These are phyloP conservation scores for Hypoxylon sp. DNA, from an alignment of 2,329 filamentous ascomycete species.

Conservation along the genomic window DNA sequence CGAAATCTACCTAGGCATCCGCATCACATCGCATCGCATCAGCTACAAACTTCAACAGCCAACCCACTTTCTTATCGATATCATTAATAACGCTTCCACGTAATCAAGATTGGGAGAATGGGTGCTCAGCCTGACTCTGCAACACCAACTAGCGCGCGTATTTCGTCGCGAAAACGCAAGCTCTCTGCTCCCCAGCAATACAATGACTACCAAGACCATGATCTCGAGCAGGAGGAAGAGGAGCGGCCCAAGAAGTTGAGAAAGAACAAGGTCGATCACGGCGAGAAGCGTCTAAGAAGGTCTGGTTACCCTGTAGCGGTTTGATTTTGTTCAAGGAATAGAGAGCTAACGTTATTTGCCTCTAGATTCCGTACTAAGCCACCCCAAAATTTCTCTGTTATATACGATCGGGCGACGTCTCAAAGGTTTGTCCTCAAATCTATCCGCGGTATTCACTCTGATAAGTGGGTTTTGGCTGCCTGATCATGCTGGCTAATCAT, in stretches of 20 bases:
- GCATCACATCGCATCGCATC: too few species aligned
- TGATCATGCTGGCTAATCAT: background rate
- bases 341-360: slow-evolving; percentile 6
- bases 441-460: background rate
- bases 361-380: slow-evolving; percentile 53
- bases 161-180: slow-evolving; percentile 34
- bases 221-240: slow-evolving; percentile 11
- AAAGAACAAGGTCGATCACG: slow-evolving; percentile 8
- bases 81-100: background rate
- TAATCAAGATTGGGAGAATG: slow-evolving; percentile 3
- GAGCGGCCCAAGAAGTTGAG: slow-evolving; percentile 17
- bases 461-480: background rate
- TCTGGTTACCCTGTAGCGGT: background rate
- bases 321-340: background rate
- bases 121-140: slow-evolving; percentile 5
- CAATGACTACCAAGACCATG: slow-evolving; percentile 3
- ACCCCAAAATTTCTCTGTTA: slow-evolving; percentile 55
- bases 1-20: too few species aligned
- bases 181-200: background rate
- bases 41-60: background rate
- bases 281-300: slow-evolving; percentile 38
- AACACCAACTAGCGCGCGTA: background rate
- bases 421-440: slow-evolving; percentile 54
- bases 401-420: slow-evolving; percentile 59
- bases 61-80: slow-evolving; percentile 8